These are phyloP conservation scores for Datura wrightii DNA, from an alignment of 257 asterid genomes.

Conservation along the genomic window DNA sequence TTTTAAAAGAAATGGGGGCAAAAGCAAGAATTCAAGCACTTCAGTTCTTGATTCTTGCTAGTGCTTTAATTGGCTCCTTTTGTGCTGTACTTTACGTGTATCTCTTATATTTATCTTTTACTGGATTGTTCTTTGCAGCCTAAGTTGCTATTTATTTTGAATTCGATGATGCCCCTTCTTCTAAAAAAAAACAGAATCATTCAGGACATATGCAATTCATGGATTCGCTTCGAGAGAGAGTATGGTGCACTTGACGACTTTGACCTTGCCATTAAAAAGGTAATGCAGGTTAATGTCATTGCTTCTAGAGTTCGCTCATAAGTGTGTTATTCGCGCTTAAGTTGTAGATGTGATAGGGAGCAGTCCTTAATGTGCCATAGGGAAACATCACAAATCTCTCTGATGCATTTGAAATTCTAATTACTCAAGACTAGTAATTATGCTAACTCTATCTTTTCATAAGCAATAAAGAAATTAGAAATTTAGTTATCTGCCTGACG, in stretches of 20 bases:
- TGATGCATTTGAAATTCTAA: neutral
- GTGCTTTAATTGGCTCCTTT: neutral
- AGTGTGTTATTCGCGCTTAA: conserved; percentile 6
- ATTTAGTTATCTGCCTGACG: neutral
- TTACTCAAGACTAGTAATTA: neutral
- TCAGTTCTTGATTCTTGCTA: neutral
- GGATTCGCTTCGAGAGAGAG: conserved; percentile 98
- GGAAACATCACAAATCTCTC: neutral
- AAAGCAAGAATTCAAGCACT: neutral
- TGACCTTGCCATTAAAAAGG: conserved; percentile 90
- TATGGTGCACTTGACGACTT: conserved; percentile 79
- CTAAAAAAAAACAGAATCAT: conserved; percentile 76
- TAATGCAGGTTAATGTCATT: conserved; percentile 36
- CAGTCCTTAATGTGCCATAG: neutral
- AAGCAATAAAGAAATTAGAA: conserved; percentile 4
- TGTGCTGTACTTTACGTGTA: conserved; percentile 6
- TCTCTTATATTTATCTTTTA: conserved; percentile 20
- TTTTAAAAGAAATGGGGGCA: neutral
- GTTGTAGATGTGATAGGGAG: conserved; percentile 5
- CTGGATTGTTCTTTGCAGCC: conserved; percentile 31
- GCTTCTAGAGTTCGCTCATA: conserved; percentile 2
- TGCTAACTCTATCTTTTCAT: neutral
- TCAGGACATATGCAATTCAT: conserved; percentile 94
- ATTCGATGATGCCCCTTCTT: conserved; percentile 71
- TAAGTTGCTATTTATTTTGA: conserved; percentile 47